Evolutionary conservation across 1,284 basidiomycete species (phyloP), one percentile per base, ranked within the genome.

Genomic region (Kalmanozyma brasiliensis): DNA sequence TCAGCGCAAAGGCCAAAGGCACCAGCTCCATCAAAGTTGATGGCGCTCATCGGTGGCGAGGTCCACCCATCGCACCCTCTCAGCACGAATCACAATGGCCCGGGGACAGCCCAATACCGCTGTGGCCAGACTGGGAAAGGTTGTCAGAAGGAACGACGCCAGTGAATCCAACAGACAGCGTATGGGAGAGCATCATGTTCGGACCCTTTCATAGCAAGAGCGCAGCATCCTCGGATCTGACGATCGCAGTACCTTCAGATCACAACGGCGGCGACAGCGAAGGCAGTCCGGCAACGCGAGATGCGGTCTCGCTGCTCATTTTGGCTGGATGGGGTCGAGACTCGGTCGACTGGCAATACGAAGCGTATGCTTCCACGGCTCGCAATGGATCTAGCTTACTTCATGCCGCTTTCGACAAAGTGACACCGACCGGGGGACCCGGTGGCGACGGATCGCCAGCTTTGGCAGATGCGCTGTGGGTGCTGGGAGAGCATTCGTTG

Each of bases 391-490:
- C 56, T 10, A 36, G 41, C 11, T 34, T 64, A 23, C 45, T 58
- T 30, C 58, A 46, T n/a, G 19, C 34, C 20, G 24, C 49, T 17
- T 57, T 44, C 38, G n/a, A 41, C 10, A 29, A 23, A 2, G 9
- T 26, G n/a, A 19, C 9, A 11, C 32, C 44, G 38, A 49, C 36
- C 1, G 41, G 23, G 23, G 14, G 9, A 17, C 9, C 20, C 2
- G 20, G 13, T 6, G 34, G 22, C 16, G 29, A 33, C 16, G 19
- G 30, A 22, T 23, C 55, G 17, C 17, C 48, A 16, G 58, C 69
- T n/a, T 24, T 63, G n/a, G 49, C 74, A 7, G 78, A 80, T 42
- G 79, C 79, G 0, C 51, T 81, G 19, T 81, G 79, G 79, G 74
- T 79, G 36, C 61, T 81, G 0, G 79, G 68, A 9, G 74, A 79